Percentiles rank a stretch among this genome's conserved stretches.
These are phyloP conservation scores for Paecilomyces sp. DNA, from an alignment of 2,329 filamentous ascomycete genomes.

Conservation along the genomic window DNA sequence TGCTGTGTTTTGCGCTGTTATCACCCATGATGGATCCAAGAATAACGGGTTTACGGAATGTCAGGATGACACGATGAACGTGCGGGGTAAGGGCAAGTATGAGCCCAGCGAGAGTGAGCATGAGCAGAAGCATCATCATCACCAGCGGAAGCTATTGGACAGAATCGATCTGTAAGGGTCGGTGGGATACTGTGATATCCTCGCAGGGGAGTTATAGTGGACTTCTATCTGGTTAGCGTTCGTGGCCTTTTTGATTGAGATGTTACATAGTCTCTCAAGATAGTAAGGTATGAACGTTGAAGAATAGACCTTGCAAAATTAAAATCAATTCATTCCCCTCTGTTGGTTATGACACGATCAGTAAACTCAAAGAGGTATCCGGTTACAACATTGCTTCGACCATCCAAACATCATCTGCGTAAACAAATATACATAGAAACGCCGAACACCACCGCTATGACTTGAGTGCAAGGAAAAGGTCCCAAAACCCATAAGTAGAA, in stretches of 20 bases:
- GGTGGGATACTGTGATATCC: neutral
- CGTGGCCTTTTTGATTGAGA: neutral
- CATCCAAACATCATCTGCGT: neutral
- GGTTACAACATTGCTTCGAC: neutral
- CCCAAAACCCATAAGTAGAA: constrained; percentile 1
- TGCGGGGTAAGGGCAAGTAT: neutral
- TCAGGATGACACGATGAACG: constrained; percentile 10
- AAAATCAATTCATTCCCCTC: neutral
- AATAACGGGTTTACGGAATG: constrained; percentile 24
- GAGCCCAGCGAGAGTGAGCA: neutral
- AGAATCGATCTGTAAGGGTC: neutral
- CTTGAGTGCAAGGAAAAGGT: constrained; percentile 2
- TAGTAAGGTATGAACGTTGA: neutral
- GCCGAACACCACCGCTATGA: constrained; percentile 14
- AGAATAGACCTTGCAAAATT: neutral
- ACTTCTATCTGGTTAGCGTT: neutral
- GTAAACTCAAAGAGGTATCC: neutral
- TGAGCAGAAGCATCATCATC: neutral
- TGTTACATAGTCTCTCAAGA: neutral
- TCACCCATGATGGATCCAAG: constrained; percentile 21
- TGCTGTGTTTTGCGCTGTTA: constrained; percentile 21
- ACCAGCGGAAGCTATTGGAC: neutral
- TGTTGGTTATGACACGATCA: neutral
- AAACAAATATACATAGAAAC: constrained; percentile 1
- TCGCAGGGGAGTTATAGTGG: neutral